Evolutionary conservation across 768 basidiomycete genomes (phyloP), one percentile per base, ranked within the genome.

Genomic region (Russula lepida): DNA sequence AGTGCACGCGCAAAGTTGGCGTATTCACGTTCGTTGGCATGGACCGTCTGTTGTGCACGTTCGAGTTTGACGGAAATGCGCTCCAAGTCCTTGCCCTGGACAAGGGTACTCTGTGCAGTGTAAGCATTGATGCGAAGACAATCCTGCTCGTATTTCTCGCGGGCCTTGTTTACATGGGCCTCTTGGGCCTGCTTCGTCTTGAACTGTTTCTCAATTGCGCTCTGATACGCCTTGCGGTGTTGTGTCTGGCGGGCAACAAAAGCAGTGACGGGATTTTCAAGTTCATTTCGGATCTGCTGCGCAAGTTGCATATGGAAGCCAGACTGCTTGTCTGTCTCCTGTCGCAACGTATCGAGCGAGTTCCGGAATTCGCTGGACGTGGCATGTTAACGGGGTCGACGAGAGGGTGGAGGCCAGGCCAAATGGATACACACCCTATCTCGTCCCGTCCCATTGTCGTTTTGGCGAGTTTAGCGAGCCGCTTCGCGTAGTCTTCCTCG

Each of bases 401-500:
- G 27, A 33, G 32, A 9, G 6, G 17, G 11, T 28, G 15, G 9
- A 19, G 49, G 39, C 23, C 8, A 23, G 28, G 19, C n/a, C 43
- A 21, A 17, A 57, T 30, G 48, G 21, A 47, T 11, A 81, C 88
- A 69, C 72, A 94, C 93, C 94, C 95, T 65, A 94, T 90, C 74
- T 98, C 97, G 71, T 97, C 95, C 67, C 81, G 82, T 44, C 95
- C 95, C 41, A 97, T 73, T 8, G 81, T 67, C 60, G 78, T 67
- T 73, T 90, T 95, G 33, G 92, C 81, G 25, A 99, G 76, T 71
- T 89, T 91, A 23, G 80, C 75, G 15, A 99, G 70, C 30, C 86
- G 82, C 73, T 92, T 93, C 0, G 95, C 88, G 69, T 98, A 98
- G 39, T 98, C 95, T 68, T 98, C 94, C 72, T 98, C 95, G 64